phyloP scores from a whole-genome alignment of 2,329 filamentous ascomycete species.

The Cordyceps fumosorosea region DNA sequence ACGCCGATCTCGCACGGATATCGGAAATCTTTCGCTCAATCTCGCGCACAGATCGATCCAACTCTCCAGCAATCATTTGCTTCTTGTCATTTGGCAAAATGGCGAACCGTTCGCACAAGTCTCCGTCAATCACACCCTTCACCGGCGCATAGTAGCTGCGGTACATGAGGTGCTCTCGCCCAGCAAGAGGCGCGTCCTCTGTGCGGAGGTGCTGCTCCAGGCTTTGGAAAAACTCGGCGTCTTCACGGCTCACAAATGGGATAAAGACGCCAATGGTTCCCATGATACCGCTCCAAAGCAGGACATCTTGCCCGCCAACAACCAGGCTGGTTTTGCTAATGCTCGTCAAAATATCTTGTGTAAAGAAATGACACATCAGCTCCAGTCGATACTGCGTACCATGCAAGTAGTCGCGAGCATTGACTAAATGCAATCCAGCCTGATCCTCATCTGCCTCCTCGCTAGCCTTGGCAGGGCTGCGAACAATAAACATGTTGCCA shows the following conservation, averaged over 20 bases:
- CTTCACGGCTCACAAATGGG: conserved; percentile 84
- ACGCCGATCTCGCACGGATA: conserved; percentile 52
- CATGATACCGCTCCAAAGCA: conserved; percentile 91
- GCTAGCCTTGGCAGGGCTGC: conserved; percentile 78
- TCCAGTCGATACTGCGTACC: conserved; percentile 80
- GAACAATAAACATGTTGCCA: conserved; percentile 89
- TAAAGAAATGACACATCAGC: conserved; percentile 81
- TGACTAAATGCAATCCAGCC: conserved; percentile 81
- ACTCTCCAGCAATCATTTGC: conserved; percentile 86
- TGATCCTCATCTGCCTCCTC: conserved; percentile 89
- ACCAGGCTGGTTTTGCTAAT: conserved; percentile 86
- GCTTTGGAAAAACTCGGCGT: conserved; percentile 95
- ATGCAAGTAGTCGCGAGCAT: conserved; percentile 84
- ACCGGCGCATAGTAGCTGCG: conserved; percentile 92
- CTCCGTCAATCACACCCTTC: conserved; percentile 94
- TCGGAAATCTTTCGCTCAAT: conserved; percentile 85
- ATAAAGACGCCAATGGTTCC: conserved; percentile 91
- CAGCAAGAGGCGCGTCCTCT: conserved; percentile 82
- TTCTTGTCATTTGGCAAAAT: conserved; percentile 82
- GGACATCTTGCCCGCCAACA: conserved; percentile 81
- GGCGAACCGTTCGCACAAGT: conserved; percentile 88
- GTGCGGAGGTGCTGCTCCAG: conserved; percentile 81
- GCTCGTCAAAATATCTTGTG: conserved; percentile 86
- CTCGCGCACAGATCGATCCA: conserved; percentile 84
- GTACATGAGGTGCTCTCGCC: conserved; percentile 92